Base-by-base conservation (phyloP, 768 basidiomycete species). In the Tylopilus plumbeoviolaceoides region DNA sequence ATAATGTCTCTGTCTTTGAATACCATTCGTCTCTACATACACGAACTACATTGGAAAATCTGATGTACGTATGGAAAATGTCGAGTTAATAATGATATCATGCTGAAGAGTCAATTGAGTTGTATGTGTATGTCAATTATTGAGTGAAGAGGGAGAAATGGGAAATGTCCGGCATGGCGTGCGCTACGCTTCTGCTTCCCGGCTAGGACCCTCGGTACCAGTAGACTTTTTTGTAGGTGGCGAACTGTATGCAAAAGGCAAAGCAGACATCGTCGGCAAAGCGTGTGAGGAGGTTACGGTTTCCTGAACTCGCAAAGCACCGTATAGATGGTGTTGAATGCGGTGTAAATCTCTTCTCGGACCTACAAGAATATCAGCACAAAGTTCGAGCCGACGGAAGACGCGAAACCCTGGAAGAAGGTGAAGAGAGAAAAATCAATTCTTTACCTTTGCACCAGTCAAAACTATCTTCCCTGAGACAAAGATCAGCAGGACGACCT, bases 311-410 rank as follows among this genome's bases (percentile, higher is more conserved):
- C 93, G 78, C 87, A 90, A 59, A 99, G 72, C 77, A 98, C 95
- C 54, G 95, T 95, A 73, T 99, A 99, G 53, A 99, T 99, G 54
- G 92, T 92, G 76, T 98, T 98, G 86, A 99, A 99, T 23, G 97
- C 97, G 33, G 92, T 93, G 70, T 99, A 98, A 59, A 98, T 98
- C 80, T 99, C 95, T 76, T 98, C 95, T 73, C 97, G 82, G 73
- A 98, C 89, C 93, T 95, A 71, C 31, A 17, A 14, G 68, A 58
- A 68, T 62, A 74, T 85, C 70, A 80, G 77, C 74, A 71, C 33
- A 70, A 73, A 64, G 62, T 11, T 28, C 31, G 0, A 25, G 20
- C 39, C 20, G n/a, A 38, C 17, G n/a, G n/a, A 36, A n/a, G n/a
- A 21, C 20, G 4, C 20, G 20, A 10, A 21, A 40, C 2, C 20